Percentiles rank a stretch among this genome's conserved stretches.
These are phyloP conservation scores for Heterobasidion parviporum DNA, from an alignment of 1,284 basidiomycete genomes.

Conservation along the genomic window DNA sequence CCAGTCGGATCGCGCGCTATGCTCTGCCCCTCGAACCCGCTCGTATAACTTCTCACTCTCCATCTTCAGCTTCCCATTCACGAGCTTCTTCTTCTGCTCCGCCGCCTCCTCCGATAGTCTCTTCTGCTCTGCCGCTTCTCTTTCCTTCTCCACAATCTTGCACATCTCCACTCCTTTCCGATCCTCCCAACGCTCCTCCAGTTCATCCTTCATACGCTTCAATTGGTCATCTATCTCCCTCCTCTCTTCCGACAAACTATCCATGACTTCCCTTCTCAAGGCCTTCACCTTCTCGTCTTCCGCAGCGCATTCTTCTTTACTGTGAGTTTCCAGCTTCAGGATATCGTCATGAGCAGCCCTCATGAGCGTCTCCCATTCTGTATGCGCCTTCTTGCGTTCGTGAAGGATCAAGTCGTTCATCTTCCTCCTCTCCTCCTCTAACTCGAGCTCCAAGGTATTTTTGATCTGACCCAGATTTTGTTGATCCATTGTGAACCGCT, in stretches of 20 bases:
- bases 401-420: no score
- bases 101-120: slow-evolving; percentile 11
- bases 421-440: no score
- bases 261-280: neutral
- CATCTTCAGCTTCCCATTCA: neutral
- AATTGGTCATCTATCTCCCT: neutral
- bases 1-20: no score
- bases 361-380: no score
- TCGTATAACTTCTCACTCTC: neutral
- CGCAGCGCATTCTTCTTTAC: neutral
- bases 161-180: slow-evolving; percentile 13
- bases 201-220: neutral
- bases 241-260: neutral
- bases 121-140: slow-evolving; percentile 27
- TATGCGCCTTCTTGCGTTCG: no score
- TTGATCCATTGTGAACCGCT: no score
- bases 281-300: neutral
- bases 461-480: no score
- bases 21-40: no score
- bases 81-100: neutral
- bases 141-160: slow-evolving; percentile 22
- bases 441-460: no score
- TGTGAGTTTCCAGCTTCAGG: no score
- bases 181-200: slow-evolving; percentile 4
- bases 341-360: no score